Evolutionary conservation across 176 grass and related monocot species (phyloP), one percentile per base, ranked within the genome.

Genomic region (sorghum (Sorghum bicolor)): DNA sequence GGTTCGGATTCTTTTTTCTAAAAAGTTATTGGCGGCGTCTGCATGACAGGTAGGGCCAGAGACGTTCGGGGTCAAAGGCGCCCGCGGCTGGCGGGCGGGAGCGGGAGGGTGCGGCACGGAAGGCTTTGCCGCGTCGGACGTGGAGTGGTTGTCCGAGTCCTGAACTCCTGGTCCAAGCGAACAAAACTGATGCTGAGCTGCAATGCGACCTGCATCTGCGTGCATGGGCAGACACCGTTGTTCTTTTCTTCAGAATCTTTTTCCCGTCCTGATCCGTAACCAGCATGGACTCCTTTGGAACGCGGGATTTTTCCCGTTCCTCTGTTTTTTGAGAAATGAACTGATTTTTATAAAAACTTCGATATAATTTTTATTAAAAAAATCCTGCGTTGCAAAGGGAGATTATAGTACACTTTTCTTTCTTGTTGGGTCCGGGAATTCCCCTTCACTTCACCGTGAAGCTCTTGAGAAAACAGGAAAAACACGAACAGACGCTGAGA

Each of bases 121-220:
- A 72, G 78, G 66, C 64, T 36, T 13, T 58, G 55, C 83, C 88
- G 77, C 88, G 83, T 82, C 45, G 76, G 55, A 58, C 55, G 10
- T 24, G 55, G 57, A 1, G 57, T 60, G 57, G 57, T 60, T 60
- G n/a, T 25, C 55, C n/a, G 57, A 26, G 10, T 60, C 57, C 57
- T 10, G 19, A 10, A 25, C 10, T 26, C n/a, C 10, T 22, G 8
- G 55, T 58, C 22, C 57, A 60, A 60, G 10, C 50, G 48, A 55
- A 32, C 30, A 76, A 55, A 20, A 45, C 26, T 70, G 62, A 38
- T 20, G 69, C 57, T 80, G 68, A 41, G 53, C 47, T 33, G 80
- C 43, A 5, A 47, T 37, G 80, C 43, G 8, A 16, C 26, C 1
- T 57, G 37, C n/a, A n/a, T n/a, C n/a, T n/a, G n/a, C n/a, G n/a